A percentile compares a stretch with the other conserved stretches of the same genome.
These are phyloP conservation scores for Trifolium fragiferum DNA, from an alignment of 306 rosid genomes.

Conservation along the genomic window DNA sequence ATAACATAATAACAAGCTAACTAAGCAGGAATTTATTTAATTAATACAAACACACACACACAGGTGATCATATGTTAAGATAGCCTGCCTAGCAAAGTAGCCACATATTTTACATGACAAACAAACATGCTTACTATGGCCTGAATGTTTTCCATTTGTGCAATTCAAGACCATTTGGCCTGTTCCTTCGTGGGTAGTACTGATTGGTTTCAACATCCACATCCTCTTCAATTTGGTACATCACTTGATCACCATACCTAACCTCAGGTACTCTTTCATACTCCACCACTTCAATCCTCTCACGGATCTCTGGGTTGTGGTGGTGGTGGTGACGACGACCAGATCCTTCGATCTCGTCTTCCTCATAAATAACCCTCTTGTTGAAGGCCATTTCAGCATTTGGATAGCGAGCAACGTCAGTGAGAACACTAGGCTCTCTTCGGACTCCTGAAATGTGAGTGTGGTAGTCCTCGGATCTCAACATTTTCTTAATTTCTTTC, in stretches of 20 bases:
- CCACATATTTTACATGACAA: neutral
- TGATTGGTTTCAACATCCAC: conserved; percentile 37
- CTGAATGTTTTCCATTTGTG: conserved; percentile 48
- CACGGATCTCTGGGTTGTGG: conserved; percentile 34
- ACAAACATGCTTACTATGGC: neutral
- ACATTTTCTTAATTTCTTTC: neutral
- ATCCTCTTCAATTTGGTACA: conserved; percentile 36
- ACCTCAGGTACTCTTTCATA: conserved; percentile 36
- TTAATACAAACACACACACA: conserved; percentile 38
- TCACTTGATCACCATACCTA: conserved; percentile 26
- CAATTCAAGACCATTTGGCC: conserved; percentile 40
- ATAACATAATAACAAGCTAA: neutral
- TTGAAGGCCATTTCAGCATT: conserved; percentile 28
- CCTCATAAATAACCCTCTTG: conserved; percentile 44
- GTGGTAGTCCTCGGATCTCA: conserved; percentile 43
- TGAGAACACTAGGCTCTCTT: conserved; percentile 43
- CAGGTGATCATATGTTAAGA: neutral
- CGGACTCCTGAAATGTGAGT: conserved; percentile 38
- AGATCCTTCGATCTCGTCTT: neutral
- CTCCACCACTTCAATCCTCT: conserved; percentile 52
- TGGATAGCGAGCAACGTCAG: conserved; percentile 53
- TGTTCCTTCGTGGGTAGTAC: conserved; percentile 37
- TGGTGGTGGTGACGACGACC: conserved; percentile 14
- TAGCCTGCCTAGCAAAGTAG: conserved; percentile 42
- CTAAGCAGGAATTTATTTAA: conserved; percentile 45